Evolutionary conservation across 768 basidiomycete genomes (phyloP).

Genomic region (Botryobasidium botryosum): DNA sequence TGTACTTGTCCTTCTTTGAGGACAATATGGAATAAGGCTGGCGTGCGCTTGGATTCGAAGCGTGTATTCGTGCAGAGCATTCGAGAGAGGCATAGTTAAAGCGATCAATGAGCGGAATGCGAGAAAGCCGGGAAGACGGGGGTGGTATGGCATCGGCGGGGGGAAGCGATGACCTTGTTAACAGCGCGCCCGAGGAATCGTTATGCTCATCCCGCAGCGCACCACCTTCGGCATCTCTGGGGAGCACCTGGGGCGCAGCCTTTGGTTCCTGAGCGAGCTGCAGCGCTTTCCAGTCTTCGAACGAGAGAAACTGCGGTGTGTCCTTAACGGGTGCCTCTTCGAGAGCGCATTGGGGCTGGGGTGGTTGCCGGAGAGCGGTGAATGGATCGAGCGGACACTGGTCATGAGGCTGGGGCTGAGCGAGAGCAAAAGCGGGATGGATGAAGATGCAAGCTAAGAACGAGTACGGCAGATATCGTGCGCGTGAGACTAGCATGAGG

Average conservation of each 20-base stretch:
- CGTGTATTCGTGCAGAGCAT: conserved; percentile 86
- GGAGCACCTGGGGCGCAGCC: not conserved
- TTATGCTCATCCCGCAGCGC: not conserved
- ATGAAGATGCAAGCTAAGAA: too few relatives aligned
- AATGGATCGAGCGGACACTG: too few relatives aligned
- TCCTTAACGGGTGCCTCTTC: too few relatives aligned
- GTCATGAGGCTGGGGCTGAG: too few relatives aligned
- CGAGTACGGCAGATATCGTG: too few relatives aligned
- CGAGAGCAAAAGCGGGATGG: too few relatives aligned
- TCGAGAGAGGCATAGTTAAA: conserved; percentile 92
- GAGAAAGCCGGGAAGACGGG: conserved; percentile 36
- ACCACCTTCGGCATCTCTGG: not conserved
- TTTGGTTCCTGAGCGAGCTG: conserved; percentile 2
- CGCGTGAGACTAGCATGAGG: too few relatives aligned
- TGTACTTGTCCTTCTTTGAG: conserved; percentile 83
- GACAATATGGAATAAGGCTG: conserved; percentile 71
- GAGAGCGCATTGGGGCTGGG: too few relatives aligned
- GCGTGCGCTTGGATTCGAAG: conserved; percentile 63
- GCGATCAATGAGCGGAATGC: conserved; percentile 62
- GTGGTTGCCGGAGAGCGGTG: too few relatives aligned
- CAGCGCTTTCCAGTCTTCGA: conserved; percentile 10
- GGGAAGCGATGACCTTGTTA: not conserved
- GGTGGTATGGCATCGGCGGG: conserved; percentile 2
- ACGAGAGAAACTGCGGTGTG: conserved; percentile 10
- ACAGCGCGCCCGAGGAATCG: not conserved